Percentiles rank a stretch among this genome's conserved stretches.
Conservation (phyloP, 1,139 yeast genomes). For the Kluyveromyces sp. region DNA sequence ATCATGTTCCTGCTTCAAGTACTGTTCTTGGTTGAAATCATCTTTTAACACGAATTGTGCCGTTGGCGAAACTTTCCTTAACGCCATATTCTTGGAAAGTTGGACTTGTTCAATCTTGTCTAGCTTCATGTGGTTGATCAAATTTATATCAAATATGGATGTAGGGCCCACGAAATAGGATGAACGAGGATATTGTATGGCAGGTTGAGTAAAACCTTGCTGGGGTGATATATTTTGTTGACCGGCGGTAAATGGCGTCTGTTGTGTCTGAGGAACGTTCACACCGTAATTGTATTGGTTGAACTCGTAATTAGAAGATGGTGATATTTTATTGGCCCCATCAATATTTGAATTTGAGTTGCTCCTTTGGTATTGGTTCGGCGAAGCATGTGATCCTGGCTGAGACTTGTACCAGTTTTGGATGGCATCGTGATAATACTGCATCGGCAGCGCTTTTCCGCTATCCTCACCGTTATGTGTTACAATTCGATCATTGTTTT, state of each 20-base stretch:
- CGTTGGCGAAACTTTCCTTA: slow-evolving; percentile 59
- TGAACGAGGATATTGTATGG: slow-evolving; percentile 66
- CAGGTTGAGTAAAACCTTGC: slow-evolving; percentile 34
- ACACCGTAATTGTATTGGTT: background rate
- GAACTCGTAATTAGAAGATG: background rate
- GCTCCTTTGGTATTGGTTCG: background rate
- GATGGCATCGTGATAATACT: slow-evolving; percentile 4
- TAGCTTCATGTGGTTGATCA: slow-evolving; percentile 47
- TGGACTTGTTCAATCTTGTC: slow-evolving; percentile 61
- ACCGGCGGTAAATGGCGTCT: background rate
- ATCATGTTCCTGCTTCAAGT: slow-evolving; percentile 56
- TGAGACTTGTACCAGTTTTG: slow-evolving; percentile 7
- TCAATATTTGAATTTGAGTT: background rate
- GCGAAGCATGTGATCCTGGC: background rate
- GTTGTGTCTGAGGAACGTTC: background rate
- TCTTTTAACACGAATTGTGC: slow-evolving; percentile 65
- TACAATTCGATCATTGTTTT: slow-evolving; percentile 2
- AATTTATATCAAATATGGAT: slow-evolving; percentile 54
- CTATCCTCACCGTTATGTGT: slow-evolving; percentile 5
- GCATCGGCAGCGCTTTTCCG: background rate
- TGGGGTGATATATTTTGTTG: slow-evolving; percentile 8
- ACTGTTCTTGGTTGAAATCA: slow-evolving; percentile 61
- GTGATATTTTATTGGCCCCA: background rate
- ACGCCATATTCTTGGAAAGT: slow-evolving; percentile 48
- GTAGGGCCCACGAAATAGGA: slow-evolving; percentile 73